Base-by-base conservation (phyloP, 768 basidiomycete species). In the Kwoniella pini region DNA sequence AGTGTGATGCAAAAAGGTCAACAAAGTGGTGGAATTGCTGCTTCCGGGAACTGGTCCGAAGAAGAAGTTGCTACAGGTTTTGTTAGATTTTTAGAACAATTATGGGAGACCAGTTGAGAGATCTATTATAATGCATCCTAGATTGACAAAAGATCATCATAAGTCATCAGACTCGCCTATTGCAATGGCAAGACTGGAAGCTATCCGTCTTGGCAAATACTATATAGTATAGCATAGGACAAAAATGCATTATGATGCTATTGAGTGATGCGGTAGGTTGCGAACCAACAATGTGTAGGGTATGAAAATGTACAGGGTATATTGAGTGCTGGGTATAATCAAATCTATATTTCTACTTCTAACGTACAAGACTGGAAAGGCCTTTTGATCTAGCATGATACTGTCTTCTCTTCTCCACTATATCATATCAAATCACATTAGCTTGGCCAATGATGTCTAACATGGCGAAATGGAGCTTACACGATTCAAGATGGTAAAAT, bases 1-100 rank as follows among this genome's bases (percentile, higher is more conserved):
- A 85, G 85, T 3, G 83, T 90, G 31, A 92, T 97, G 76, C 91
- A 89, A 75, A 92, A 91, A 68, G 91, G 90, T 6, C 66, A 75
- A 26, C 56, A 60, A 19, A 65, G 62, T 19, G 68, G 69, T 28
- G 79, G 79, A 30, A 54, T 70, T 24, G 69, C 65, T 0, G 71
- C 71, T n/a, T 67, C 71, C 21, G 56, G 57, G 12, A 64, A 54
- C 12, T 77, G 76, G 71, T 68, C 66, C 0, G 77, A 76, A 54
- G 60, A 55, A 11, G 70, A 70, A 26, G 71, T 81, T 5, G 77
- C 75, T 12, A 64, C 64, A 17, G 68, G 79, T 40, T 82, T 80
- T 70, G 79, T 74, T 0, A 58, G 73, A 54, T 82, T 79, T 42
- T 53, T 82, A 36, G 78, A 79, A 61, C 63, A 67, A 27, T 56